Base-by-base conservation (phyloP, 495 filamentous ascomycete genomes). In the Aspergillus sclerotioniger region DNA sequence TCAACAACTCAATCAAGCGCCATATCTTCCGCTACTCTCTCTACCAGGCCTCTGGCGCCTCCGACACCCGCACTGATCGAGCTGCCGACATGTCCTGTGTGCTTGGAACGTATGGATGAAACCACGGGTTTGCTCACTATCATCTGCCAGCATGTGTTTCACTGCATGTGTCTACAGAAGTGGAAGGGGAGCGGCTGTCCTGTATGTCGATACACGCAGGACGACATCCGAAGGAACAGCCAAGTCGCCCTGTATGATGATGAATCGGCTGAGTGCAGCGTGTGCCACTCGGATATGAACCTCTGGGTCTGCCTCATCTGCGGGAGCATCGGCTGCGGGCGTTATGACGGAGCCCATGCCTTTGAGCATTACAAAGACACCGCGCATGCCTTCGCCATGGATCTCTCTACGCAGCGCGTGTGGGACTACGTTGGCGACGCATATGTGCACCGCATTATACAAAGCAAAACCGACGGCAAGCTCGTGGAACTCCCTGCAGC, bases 41-140 rank as follows among this genome's bases (percentile, higher is more conserved):
- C 81, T 10, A 81, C 88, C 8, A 96, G 90, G 69, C 94, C 94
- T 0, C 84, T 93, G 16, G 91, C 94, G 1, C 94, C 94, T 19
- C 95, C 93, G 9, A 97, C 94, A 2, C 91, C 92, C 0, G 84
- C 89, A 16, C 80, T 98, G 10, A 78, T 96, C 57, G 94, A 98
- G 72, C 80, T 98, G 1, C 94, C 94, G 5, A 98, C 95, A 3
- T 98, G 94, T 61, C 91, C 95, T 1, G 95, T 98, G 13, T 98
- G 94, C 62, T 82, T 98, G 12, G 94, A 98, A 73, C 87, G 94
- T 33, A 98, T 98, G 94, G 94, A 98, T 62, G 92, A 98, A 64
- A 96, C 92, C 6, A 92, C 91, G 0, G 94, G 94, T 5, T 77
- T 98, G 3, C 83, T 98, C 62, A 98, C 94, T 1, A 98, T 98